Conservation (phyloP, 2,329 filamentous ascomycete species). For the Calonectria montana region DNA sequence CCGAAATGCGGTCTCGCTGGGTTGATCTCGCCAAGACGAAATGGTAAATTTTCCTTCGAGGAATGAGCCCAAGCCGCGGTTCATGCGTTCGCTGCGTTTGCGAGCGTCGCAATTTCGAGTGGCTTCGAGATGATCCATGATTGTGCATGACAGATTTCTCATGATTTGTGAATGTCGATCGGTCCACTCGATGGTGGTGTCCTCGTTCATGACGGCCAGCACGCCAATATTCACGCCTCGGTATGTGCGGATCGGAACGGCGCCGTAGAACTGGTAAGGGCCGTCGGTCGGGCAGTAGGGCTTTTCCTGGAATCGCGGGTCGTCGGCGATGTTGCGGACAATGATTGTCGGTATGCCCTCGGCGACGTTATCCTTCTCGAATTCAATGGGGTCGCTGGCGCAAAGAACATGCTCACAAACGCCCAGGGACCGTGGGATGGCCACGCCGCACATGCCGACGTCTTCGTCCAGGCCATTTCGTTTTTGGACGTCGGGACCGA, state of each 20-base stretch:
- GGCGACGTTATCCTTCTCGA: conserved; percentile 15
- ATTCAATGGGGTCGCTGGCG: conserved; percentile 49
- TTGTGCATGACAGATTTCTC: conserved; percentile 43
- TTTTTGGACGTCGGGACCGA: conserved; percentile 40
- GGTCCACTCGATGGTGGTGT: conserved; percentile 33
- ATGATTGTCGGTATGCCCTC: conserved; percentile 46
- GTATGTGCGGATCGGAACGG: conserved; percentile 53
- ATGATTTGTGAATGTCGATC: conserved; percentile 41
- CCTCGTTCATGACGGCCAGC: conserved; percentile 47
- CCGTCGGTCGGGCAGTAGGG: conserved; percentile 38
- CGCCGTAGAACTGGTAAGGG: conserved; percentile 52
- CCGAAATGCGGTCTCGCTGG: not conserved
- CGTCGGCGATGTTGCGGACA: conserved; percentile 47
- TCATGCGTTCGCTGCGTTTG: conserved; percentile 51
- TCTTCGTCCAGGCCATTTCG: conserved; percentile 36
- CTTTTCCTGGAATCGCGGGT: conserved; percentile 44
- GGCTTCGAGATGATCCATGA: conserved; percentile 52
- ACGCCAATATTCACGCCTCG: conserved; percentile 57
- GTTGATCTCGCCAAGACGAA: conserved; percentile 38
- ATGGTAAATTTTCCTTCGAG: conserved; percentile 49
- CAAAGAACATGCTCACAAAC: conserved; percentile 46
- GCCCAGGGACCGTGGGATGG: conserved; percentile 44
- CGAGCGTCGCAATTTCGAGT: conserved; percentile 43
- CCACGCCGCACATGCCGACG: conserved; percentile 46
- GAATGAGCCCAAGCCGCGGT: conserved; percentile 52